These are phyloP conservation scores for Exsudoporus floridanus DNA, from an alignment of 1,284 basidiomycete species.

Conservation along the genomic window DNA sequence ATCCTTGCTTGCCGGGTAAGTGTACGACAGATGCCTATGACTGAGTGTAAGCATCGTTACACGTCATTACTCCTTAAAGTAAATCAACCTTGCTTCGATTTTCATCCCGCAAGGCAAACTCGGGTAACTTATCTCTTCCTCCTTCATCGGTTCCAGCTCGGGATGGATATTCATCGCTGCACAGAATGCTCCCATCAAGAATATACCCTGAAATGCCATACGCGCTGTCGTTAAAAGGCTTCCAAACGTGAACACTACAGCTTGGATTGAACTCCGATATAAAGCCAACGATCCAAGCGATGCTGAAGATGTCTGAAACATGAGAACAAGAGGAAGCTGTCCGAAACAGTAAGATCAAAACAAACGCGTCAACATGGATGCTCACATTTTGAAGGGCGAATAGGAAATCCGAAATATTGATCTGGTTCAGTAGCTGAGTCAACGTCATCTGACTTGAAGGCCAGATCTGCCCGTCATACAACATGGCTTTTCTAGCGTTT, in stretches of 20 bases:
- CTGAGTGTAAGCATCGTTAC: slow-evolving; percentile 16
- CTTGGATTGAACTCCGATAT: slow-evolving; percentile 74
- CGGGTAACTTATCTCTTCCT: slow-evolving; percentile 49
- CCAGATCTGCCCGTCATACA: slow-evolving; percentile 52
- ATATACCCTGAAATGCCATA: slow-evolving; percentile 76
- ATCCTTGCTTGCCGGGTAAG: slow-evolving; percentile 68
- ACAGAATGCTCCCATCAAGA: slow-evolving; percentile 79
- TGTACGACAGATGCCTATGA: slow-evolving; percentile 65
- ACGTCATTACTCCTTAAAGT: slow-evolving; percentile 12
- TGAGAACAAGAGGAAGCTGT: slow-evolving; percentile 69
- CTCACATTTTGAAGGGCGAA: slow-evolving; percentile 67
- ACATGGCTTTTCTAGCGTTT: slow-evolving; percentile 54
- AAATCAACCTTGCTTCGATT: slow-evolving; percentile 63
- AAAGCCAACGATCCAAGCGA: slow-evolving; percentile 75
- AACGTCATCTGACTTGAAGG: slow-evolving; percentile 41
- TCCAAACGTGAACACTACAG: slow-evolving; percentile 61
- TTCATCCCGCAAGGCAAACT: slow-evolving; percentile 55
- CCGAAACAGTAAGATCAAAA: slow-evolving; percentile 10
- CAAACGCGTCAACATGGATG: slow-evolving; percentile 12
- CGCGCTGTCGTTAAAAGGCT: slow-evolving; percentile 59
- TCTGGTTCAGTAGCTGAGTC: slow-evolving; percentile 47
- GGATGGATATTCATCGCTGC: slow-evolving; percentile 70
- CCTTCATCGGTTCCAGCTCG: slow-evolving; percentile 56
- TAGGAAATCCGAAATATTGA: slow-evolving; percentile 62
- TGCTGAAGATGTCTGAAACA: slow-evolving; percentile 67